Base-by-base conservation (phyloP, 2,329 filamentous ascomycete species). In the Colletotrichum navitas region DNA sequence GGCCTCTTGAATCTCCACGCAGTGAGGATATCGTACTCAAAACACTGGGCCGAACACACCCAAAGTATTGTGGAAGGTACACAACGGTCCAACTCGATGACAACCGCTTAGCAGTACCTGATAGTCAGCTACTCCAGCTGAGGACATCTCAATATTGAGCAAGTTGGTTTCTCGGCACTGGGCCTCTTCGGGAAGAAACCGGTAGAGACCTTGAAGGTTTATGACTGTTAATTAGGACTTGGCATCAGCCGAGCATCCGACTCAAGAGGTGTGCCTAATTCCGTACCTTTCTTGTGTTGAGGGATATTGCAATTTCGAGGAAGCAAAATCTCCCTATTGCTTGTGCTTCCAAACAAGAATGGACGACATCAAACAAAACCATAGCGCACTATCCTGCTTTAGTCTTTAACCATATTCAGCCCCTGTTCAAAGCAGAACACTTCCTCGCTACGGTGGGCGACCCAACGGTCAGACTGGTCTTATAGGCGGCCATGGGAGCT, bases 21-120 rank as follows among this genome's bases (percentile, higher is more conserved):
- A 21, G 39, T 54, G 29, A 24, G 32, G 54, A 32, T 45, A 61
- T 64, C 32, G 36, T 69, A 72, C 69, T 61, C 60, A 55, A 60
- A 60, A 60, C 54, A 64, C 5, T 21, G 24, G 34, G 11, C 8
- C 36, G 18, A 26, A 24, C n/a, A 26, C 34, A 4, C 39, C 36
- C 32, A 10, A 16, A 66, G 14, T 5, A 52, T 39, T 16, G 24
- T 36, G 26, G 8, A 51, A 43, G 34, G 52, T 32, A 66, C n/a
- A 7, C 69, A 72, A 56, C 3, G 39, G 65, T 43, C 39, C 69
- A 60, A 69, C 60, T 41, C 21, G 45, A 45, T n/a, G 45, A 26
- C 41, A n/a, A 24, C 55, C 64, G 69, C 69, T 69, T 72, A 60
- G 69, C 66, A 72, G 41, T 72, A 72, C 60, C 66, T 64, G 63